phyloP scores from a whole-genome alignment of 2,329 filamentous ascomycete genomes.

The Neurospora crassa region DNA sequence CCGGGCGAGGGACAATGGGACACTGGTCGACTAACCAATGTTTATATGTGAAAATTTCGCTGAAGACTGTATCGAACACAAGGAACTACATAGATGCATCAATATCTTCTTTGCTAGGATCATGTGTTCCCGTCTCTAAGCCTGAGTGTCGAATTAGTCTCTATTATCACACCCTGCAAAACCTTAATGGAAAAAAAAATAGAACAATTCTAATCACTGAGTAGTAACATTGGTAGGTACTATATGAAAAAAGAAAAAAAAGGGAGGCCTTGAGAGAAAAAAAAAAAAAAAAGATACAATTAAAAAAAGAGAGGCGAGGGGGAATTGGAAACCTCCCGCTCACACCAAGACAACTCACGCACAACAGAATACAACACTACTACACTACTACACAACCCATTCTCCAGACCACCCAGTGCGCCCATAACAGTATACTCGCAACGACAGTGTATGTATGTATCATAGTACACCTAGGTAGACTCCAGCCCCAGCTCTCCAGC shows the following conservation, averaged over 20 bases:
- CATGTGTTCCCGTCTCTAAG: neutral
- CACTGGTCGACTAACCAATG: neutral
- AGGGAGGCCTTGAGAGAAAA: neutral
- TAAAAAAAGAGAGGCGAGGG: neutral
- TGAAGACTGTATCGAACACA: neutral
- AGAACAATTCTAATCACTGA: neutral
- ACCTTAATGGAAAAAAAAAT: fast-evolving
- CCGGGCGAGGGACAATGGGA: neutral
- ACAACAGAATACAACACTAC: neutral
- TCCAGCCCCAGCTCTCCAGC: neutral
- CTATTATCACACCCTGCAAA: neutral
- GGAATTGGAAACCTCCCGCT: neutral
- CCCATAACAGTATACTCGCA: neutral
- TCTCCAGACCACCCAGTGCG: neutral
- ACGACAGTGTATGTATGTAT: too few species aligned
- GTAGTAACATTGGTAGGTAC: neutral
- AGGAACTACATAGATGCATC: neutral
- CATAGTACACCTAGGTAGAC: too few species aligned
- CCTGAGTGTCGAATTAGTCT: neutral
- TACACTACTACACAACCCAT: neutral
- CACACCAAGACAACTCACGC: neutral
- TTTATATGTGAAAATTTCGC: neutral
- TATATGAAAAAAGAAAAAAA: too few species aligned
- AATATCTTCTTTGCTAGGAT: neutral
- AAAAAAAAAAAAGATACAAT: neutral